These are phyloP conservation scores for Phytophthora cactorum DNA, from an alignment of 352 stramenopile species.

Conservation along the genomic window DNA sequence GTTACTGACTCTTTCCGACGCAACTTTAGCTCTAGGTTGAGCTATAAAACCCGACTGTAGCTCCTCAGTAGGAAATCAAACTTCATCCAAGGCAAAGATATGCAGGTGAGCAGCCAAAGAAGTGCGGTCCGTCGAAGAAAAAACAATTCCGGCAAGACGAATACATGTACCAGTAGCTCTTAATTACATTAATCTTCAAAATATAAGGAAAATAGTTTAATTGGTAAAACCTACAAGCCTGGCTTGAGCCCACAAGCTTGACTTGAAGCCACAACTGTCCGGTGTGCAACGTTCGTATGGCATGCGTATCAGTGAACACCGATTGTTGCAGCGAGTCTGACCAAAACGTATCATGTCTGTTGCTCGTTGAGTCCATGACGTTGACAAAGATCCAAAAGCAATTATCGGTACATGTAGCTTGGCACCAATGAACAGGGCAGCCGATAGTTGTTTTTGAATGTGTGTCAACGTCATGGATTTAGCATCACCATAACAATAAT, in stretches of 20 bases:
- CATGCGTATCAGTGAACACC: not conserved
- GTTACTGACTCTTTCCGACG: not conserved
- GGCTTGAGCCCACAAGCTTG: not conserved
- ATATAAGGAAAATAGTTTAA: no score
- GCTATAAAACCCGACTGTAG: not conserved
- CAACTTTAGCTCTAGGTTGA: not conserved
- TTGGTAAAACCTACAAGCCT: not conserved
- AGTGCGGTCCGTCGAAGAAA: not conserved
- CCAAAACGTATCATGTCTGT: not conserved
- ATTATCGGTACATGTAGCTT: no score
- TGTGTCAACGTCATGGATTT: no score
- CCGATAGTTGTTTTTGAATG: no score
- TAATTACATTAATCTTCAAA: no score
- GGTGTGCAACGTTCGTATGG: not conserved
- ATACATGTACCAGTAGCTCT: no score
- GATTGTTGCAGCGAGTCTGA: not conserved
- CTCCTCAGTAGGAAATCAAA: no score
- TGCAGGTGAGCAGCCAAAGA: not conserved
- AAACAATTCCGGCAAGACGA: not conserved
- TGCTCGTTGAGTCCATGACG: no score
- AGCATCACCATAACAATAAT: no score
- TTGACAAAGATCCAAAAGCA: no score
- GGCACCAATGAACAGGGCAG: no score
- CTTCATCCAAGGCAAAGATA: no score
- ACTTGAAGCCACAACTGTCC: not conserved